A percentile compares a stretch with the other conserved stretches of the same genome.
Conservation (phyloP, 768 basidiomycete genomes). For the Naganishia vaughanmartiniae region DNA sequence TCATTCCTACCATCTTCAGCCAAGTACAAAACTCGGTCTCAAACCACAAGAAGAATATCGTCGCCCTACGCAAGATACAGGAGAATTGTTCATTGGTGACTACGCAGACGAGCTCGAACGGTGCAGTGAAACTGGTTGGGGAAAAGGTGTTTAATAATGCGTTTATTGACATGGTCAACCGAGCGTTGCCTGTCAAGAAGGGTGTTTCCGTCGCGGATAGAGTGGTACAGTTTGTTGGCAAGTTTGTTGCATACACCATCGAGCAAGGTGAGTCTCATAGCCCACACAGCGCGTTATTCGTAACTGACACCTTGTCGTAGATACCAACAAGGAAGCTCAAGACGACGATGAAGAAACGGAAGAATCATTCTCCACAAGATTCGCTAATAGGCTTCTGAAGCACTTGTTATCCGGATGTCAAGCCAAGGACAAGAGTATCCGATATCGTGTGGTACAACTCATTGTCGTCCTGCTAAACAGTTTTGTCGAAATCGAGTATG, state of each 20-base stretch:
- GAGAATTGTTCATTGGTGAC: slow-evolving; percentile 58
- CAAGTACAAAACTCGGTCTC: slow-evolving; percentile 71
- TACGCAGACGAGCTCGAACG: slow-evolving; percentile 43
- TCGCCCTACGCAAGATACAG: slow-evolving; percentile 77
- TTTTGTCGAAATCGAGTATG: slow-evolving; percentile 72
- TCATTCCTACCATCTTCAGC: slow-evolving; percentile 68
- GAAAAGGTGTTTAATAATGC: slow-evolving; percentile 72
- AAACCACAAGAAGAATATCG: slow-evolving; percentile 86
- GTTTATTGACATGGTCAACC: slow-evolving; percentile 63
- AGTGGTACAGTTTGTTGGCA: slow-evolving; percentile 74
- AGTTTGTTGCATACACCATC: slow-evolving; percentile 71
- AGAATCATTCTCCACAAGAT: slow-evolving; percentile 68
- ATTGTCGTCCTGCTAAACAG: slow-evolving; percentile 75
- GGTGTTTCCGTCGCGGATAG: slow-evolving; percentile 72
- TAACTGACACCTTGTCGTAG: slow-evolving; percentile 44
- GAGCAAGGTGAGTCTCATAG: slow-evolving; percentile 63
- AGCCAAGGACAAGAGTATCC: slow-evolving; percentile 81
- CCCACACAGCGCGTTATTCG: not conserved
- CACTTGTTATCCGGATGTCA: slow-evolving; percentile 74
- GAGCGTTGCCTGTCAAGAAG: slow-evolving; percentile 72
- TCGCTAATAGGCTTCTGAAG: slow-evolving; percentile 65
- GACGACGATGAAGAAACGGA: slow-evolving; percentile 57
- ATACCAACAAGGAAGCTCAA: slow-evolving; percentile 52
- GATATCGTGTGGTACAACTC: slow-evolving; percentile 75
- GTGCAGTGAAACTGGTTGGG: slow-evolving; percentile 60